Evolutionary conservation across 768 basidiomycete species (phyloP).

Genomic region (Boletus rubroflammeus): DNA sequence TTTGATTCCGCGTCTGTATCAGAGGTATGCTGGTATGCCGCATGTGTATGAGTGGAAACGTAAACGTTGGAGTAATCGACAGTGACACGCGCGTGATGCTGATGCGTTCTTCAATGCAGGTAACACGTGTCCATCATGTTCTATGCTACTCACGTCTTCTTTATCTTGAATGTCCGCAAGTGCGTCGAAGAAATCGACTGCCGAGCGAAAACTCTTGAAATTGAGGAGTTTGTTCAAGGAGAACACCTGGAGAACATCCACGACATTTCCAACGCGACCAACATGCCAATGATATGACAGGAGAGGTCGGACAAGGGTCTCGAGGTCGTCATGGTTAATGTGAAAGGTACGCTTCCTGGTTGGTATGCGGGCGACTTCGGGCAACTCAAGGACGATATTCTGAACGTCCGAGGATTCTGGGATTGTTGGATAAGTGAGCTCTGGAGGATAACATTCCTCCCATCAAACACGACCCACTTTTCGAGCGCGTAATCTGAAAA

Average conservation of each 20-base stretch:
- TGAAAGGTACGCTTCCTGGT: constrained; percentile 34
- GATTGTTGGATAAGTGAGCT: constrained; percentile 1
- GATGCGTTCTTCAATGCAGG: background rate
- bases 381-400: constrained; percentile 11
- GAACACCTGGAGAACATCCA: constrained; percentile 14
- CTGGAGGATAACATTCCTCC: background rate
- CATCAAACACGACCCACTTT: constrained; percentile 10
- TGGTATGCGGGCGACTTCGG: constrained; percentile 28
- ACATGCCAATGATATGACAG: constrained; percentile 31
- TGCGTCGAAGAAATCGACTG: constrained; percentile 28
- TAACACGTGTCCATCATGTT: background rate
- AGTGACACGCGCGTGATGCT: constrained; percentile 33
- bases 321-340: constrained; percentile 32
- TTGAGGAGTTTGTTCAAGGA: constrained; percentile 28
- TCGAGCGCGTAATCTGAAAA: constrained; percentile 20
- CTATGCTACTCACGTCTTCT: constrained; percentile 30
- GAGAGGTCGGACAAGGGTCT: constrained; percentile 36
- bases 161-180: constrained; percentile 26
- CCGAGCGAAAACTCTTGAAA: constrained; percentile 23
- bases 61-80: constrained; percentile 24
- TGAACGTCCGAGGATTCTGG: constrained; percentile 20
- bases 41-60: constrained; percentile 27
- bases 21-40: constrained; percentile 16
- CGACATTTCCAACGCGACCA: constrained; percentile 5
- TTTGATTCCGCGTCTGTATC: constrained; percentile 7